These are phyloP conservation scores for Aureobasidium sp. DNA, from an alignment of 2,329 filamentous ascomycete genomes.

Conservation along the genomic window DNA sequence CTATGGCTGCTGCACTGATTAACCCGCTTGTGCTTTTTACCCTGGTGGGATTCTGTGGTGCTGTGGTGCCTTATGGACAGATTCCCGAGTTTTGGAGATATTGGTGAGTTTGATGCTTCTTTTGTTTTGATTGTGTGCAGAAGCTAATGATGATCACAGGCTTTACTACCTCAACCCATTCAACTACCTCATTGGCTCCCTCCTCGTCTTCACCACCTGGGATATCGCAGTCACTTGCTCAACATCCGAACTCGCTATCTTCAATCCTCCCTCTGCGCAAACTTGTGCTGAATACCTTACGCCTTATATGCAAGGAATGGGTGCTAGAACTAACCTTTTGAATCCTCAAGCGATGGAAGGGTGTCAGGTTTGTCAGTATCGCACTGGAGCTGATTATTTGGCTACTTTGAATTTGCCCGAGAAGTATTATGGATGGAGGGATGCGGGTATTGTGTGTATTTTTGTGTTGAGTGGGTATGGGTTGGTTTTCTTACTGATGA, in stretches of 20 bases:
- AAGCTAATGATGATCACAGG: background rate
- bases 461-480: background rate
- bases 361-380: conserved; percentile 11
- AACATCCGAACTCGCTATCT: conserved; percentile 19
- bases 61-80: conserved; percentile 46
- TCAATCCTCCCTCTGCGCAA: conserved; percentile 26
- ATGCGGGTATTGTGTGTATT: background rate
- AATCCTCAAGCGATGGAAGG: conserved; percentile 26
- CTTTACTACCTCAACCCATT: conserved; percentile 56
- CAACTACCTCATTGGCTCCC: conserved; percentile 22
- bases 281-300: conserved; percentile 33
- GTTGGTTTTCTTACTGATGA: conserved; percentile 2
- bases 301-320: conserved; percentile 23
- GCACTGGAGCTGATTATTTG: conserved; percentile 3
- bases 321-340: conserved; percentile 28
- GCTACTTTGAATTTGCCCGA: background rate
- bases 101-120: conserved; percentile 8
- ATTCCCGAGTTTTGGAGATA: conserved; percentile 64
- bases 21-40: conserved; percentile 32
- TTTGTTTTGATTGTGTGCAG: too few species aligned
- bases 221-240: conserved; percentile 12
- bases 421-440: conserved; percentile 1
- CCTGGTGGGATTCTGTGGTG: conserved; percentile 38
- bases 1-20: conserved; percentile 54
- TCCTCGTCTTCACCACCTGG: conserved; percentile 48